Evolutionary conservation across 129 eudicot species (phyloP), one percentile per base, ranked within the genome.

Genomic region (Tagetes patula): DNA sequence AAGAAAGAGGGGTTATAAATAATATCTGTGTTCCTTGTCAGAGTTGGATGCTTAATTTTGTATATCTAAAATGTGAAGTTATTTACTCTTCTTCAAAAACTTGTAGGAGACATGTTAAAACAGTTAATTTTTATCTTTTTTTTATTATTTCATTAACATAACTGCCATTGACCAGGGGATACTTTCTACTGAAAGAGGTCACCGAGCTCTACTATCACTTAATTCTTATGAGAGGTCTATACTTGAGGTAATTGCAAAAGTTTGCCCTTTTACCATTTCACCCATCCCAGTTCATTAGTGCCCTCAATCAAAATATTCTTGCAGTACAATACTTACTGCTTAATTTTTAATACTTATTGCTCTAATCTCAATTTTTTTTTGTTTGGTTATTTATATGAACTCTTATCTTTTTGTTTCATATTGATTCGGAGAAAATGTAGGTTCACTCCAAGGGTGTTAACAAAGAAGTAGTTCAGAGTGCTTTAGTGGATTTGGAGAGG

Each of bases 101-200:
- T 14, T 47, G 39, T 27, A 30, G 52, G 30, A n/a, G 43, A 65
- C 40, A 39, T 65, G 32, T 13, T 38, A 8, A 49, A 77, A 38
- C 7, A 37, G 37, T 47, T 58, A 11, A 38, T 50, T 34, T 54
- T 42, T 13, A 59, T 40, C 74, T 45, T 50, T 41, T 10, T 52
- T 75, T 52, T 53, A 9, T 62, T 33, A 49, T 58, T 75, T 75
- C n/a, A 61, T 56, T 70, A 34, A 80, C 80, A 8, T 50, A 50
- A 3, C 48, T 69, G 43, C 56, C 53, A 40, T 43, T 52, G 45
- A 61, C 47, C 85, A 95, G 99, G 99, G 96, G 46, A 95, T 95
- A 83, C 94, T 95, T 71, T 95, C 97, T 73, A 95, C 99, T 64
- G 97, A 95, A 83, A 86, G 85, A 77, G 99, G 99, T 61, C 96